A percentile compares a stretch with the other conserved stretches of the same genome.
Conservation (phyloP, 768 basidiomycete species). For the Lactifluus volemus region DNA sequence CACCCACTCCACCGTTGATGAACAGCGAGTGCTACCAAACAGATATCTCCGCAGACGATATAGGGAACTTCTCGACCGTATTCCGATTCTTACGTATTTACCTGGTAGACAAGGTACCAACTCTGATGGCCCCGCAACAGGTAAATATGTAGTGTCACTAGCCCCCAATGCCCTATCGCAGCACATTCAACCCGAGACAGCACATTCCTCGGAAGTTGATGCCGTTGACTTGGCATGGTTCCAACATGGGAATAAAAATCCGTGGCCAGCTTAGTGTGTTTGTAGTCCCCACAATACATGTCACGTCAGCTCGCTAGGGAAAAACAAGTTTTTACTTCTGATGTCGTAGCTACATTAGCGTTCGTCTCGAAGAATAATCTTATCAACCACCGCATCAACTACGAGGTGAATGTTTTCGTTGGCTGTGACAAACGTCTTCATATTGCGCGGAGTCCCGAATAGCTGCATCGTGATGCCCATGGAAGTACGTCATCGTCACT, state of each 20-base stretch:
- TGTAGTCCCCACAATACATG: neutral
- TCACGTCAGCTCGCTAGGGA: neutral
- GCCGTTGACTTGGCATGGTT: conserved; percentile 33
- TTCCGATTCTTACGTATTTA: conserved; percentile 40
- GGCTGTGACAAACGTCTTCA: neutral
- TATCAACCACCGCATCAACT: neutral
- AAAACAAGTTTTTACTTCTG: neutral
- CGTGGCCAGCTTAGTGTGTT: neutral
- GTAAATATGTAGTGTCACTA: conserved; percentile 28
- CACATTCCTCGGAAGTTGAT: conserved; percentile 22
- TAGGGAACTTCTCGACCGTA: conserved; percentile 46
- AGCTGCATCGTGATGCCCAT: neutral
- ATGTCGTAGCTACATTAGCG: neutral
- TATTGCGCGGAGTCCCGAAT: neutral
- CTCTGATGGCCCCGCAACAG: neutral
- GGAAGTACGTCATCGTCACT: neutral
- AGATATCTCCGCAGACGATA: conserved; percentile 42
- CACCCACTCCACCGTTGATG: neutral
- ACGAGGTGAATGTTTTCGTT: neutral
- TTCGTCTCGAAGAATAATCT: neutral
- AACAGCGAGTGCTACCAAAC: neutral
- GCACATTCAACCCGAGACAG: neutral
- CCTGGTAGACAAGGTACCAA: neutral
- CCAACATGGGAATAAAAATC: neutral
- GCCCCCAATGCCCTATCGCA: conserved; percentile 26